Conservation (phyloP, 2,329 filamentous ascomycete species). For the Biscogniauxia marginata region DNA sequence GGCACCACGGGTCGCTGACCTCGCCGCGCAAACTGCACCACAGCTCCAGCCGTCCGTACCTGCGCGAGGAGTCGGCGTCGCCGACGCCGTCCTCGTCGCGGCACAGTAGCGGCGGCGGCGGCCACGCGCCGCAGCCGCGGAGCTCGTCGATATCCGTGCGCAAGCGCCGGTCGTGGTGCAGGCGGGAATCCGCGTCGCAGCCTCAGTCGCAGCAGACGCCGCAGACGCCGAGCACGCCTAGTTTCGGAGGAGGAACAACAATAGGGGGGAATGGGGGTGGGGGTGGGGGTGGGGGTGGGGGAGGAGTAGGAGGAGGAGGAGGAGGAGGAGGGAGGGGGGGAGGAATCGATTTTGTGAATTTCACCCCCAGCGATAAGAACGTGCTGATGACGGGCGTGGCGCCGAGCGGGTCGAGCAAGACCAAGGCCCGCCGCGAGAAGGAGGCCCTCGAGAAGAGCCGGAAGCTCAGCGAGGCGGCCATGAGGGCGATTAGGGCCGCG, state of each 20-base stretch:
- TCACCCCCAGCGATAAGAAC: constrained; percentile 74
- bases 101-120: constrained; percentile 17
- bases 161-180: constrained; percentile 39
- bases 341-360: constrained; percentile 76
- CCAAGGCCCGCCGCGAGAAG: constrained; percentile 86
- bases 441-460: constrained; percentile 78
- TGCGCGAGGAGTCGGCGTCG: constrained; percentile 35
- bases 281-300: constrained; percentile 1
- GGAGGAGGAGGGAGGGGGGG: constrained; percentile 29
- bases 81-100: too few relatives aligned
- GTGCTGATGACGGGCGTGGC: constrained; percentile 87
- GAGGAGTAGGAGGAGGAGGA: constrained; percentile 22
- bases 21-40: constrained; percentile 44
- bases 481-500: constrained; percentile 67
- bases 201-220: constrained; percentile 5
- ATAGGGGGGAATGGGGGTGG: background rate
- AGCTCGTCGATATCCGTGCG: constrained; percentile 31
- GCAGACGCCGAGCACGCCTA: background rate
- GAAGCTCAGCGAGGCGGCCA: constrained; percentile 65
- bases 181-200: constrained; percentile 23
- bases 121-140: constrained; percentile 14
- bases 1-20: constrained; percentile 41
- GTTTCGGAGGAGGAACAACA: background rate
- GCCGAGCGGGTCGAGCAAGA: constrained; percentile 87
- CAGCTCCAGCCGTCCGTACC: constrained; percentile 22